These are phyloP conservation scores for Rhodotorula taiwanensis DNA, from an alignment of 768 basidiomycete genomes.

Conservation along the genomic window DNA sequence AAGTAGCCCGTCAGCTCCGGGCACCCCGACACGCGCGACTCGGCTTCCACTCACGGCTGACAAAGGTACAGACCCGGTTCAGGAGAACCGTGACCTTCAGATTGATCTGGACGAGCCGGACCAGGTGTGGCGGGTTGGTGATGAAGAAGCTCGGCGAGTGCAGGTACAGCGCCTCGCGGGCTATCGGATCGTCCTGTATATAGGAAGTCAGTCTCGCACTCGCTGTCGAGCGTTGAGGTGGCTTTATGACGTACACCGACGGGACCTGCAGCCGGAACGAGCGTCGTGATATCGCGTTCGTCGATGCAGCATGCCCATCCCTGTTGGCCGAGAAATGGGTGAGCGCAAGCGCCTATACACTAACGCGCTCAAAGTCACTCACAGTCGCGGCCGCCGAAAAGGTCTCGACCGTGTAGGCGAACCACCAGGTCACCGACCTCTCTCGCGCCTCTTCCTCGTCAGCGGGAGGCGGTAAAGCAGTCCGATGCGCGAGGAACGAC, in stretches of 20 bases:
- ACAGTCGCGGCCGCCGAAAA: neutral
- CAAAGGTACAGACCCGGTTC: slow-evolving; percentile 20
- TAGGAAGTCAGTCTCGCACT: neutral
- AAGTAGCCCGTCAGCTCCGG: neutral
- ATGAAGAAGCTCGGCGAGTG: slow-evolving; percentile 30
- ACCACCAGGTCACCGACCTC: neutral
- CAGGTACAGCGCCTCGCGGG: slow-evolving; percentile 15
- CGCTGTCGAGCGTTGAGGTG: too few species aligned
- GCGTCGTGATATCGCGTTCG: slow-evolving; percentile 9
- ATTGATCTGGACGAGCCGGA: slow-evolving; percentile 24
- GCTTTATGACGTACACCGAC: neutral
- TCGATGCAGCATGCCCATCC: slow-evolving; percentile 15
- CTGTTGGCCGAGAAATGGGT: neutral
- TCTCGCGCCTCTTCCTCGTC: slow-evolving; percentile 1
- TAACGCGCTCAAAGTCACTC: neutral
- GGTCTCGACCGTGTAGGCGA: neutral
- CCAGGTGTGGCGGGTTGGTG: slow-evolving; percentile 26
- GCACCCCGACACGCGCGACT: neutral
- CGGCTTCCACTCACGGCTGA: slow-evolving; percentile 10
- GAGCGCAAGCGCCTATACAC: neutral
- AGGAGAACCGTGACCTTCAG: slow-evolving; percentile 27
- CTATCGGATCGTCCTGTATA: neutral
- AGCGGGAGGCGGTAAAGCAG: neutral
- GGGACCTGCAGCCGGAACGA: neutral
- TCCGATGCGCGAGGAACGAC: neutral